A percentile compares a stretch with the other conserved stretches of the same genome.
Conservation (phyloP, 225 moss, liverwort and hornwort species). For the Sphagnum contortum region DNA sequence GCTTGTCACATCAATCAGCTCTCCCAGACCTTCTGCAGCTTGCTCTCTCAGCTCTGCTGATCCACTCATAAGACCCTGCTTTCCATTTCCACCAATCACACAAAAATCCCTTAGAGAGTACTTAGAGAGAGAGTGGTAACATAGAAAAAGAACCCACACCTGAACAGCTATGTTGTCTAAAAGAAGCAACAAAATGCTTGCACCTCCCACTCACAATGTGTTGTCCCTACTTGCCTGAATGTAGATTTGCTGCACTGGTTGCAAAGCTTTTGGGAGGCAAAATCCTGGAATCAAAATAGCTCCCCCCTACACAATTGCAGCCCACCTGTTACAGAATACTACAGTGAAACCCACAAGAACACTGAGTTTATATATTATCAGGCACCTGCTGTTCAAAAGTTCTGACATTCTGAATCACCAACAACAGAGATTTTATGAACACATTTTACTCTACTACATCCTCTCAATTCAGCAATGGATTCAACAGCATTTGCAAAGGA, state of each 20-base stretch:
- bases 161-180: background rate
- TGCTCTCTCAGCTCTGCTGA: conserved; percentile 92
- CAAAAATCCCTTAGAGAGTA: background rate
- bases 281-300: conserved; percentile 81
- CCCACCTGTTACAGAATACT: background rate
- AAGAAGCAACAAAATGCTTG: no score
- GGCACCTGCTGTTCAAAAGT: background rate
- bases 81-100: background rate
- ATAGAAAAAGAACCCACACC: background rate
- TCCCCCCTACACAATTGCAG: conserved; percentile 46
- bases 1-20: conserved; percentile 88
- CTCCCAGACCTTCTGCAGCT: conserved; percentile 97
- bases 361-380: no score
- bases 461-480: background rate
- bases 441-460: no score
- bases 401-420: no score
- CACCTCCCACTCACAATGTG: no score
- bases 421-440: no score
- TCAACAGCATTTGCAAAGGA: background rate
- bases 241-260: conserved; percentile 78
- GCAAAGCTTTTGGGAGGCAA: conserved; percentile 83
- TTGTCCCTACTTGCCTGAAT: conserved; percentile 51
- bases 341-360: no score
- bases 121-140: background rate
- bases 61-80: conserved; percentile 94